Percentiles rank a stretch among this genome's conserved stretches.
These are phyloP conservation scores for Rubia yunnanensis DNA, from an alignment of 257 asterid species.

Conservation along the genomic window DNA sequence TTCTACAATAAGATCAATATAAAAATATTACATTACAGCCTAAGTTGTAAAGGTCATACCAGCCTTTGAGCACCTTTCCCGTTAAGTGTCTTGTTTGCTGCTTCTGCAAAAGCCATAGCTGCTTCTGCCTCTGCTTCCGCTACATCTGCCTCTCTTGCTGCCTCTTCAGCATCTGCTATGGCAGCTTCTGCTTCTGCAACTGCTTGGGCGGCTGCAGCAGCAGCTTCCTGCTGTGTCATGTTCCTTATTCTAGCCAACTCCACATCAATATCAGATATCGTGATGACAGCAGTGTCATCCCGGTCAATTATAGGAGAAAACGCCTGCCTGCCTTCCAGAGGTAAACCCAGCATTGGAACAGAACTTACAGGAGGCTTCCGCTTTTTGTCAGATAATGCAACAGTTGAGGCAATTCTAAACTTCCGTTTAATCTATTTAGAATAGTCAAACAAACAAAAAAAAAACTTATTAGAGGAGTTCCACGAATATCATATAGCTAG, in stretches of 20 bases:
- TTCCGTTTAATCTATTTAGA: constrained; percentile 57
- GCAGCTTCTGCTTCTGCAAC: constrained; percentile 97
- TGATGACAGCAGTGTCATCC: constrained; percentile 35
- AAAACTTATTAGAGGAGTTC: not conserved
- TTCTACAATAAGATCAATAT: not conserved
- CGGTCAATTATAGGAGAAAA: constrained; percentile 34
- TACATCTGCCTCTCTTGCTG: constrained; percentile 86
- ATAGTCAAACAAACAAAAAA: not conserved
- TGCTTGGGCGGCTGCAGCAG: constrained; percentile 90
- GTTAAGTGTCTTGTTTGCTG: constrained; percentile 65
- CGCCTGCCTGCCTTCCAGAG: constrained; percentile 43
- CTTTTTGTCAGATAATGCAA: constrained; percentile 44
- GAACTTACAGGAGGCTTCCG: constrained; percentile 27
- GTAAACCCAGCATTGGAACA: constrained; percentile 36
- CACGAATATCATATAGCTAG: not conserved
- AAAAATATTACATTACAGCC: not conserved
- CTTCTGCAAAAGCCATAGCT: constrained; percentile 90
- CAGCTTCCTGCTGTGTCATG: constrained; percentile 79
- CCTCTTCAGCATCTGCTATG: constrained; percentile 92
- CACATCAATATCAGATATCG: constrained; percentile 55
- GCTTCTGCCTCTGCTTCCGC: constrained; percentile 96
- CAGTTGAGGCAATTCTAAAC: constrained; percentile 50
- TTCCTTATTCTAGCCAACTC: constrained; percentile 66
- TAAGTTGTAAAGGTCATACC: constrained; percentile 34
- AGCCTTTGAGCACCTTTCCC: constrained; percentile 52